Conservation (phyloP, 495 filamentous ascomycete genomes). For the Penicillium macrosclerotiorum region DNA sequence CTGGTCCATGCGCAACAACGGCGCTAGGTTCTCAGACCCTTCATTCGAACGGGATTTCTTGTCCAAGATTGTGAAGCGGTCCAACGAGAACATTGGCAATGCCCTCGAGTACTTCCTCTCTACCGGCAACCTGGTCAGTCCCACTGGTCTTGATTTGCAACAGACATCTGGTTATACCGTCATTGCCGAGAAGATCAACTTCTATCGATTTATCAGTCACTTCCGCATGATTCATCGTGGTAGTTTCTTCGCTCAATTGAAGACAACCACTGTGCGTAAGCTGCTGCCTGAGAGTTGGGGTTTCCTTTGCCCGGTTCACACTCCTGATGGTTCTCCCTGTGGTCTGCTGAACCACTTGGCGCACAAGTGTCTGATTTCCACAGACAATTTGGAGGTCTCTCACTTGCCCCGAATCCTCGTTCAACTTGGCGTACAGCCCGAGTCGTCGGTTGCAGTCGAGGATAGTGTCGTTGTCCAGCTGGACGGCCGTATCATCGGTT, state of each 20-base stretch:
- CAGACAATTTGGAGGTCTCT: constrained; percentile 65
- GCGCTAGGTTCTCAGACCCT: constrained; percentile 63
- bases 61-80: constrained; percentile 68
- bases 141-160: constrained; percentile 88
- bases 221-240: constrained; percentile 99
- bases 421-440: constrained; percentile 71
- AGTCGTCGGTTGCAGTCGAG: constrained; percentile 68
- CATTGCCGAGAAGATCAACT: constrained; percentile 98
- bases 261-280: constrained; percentile 95
- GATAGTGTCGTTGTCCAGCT: constrained; percentile 86
- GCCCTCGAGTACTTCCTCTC: constrained; percentile 92
- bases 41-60: constrained; percentile 78
- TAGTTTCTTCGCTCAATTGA: constrained; percentile 96
- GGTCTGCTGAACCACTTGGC: constrained; percentile 93
- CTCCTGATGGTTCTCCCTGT: constrained; percentile 92
- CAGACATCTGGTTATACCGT: constrained; percentile 93
- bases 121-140: constrained; percentile 88
- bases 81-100: constrained; percentile 84
- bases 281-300: constrained; percentile 96
- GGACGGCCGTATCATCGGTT: constrained; percentile 86
- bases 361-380: constrained; percentile 90
- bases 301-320: constrained; percentile 96
- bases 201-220: constrained; percentile 96
- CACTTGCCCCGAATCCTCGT: constrained; percentile 67
- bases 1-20: constrained; percentile 64